Conservation (phyloP, 768 basidiomycete species). For the Pleurotus pulmonarius region DNA sequence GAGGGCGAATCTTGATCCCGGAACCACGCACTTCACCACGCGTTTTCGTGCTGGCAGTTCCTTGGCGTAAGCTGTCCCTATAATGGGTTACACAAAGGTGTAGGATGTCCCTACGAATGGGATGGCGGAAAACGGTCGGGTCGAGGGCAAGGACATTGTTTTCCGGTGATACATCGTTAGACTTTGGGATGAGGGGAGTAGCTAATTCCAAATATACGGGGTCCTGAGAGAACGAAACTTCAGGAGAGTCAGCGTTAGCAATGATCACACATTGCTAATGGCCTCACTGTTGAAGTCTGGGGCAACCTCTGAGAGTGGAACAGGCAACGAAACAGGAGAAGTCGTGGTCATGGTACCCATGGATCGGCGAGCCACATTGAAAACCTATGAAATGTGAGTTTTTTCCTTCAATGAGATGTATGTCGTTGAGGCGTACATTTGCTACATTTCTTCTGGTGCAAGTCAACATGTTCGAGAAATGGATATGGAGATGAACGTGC, state of each 20-base stretch:
- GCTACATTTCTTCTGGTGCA: neutral
- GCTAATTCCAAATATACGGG: slow-evolving; percentile 65
- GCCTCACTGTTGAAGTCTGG: neutral
- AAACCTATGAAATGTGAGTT: neutral
- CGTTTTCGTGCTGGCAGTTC: slow-evolving; percentile 88
- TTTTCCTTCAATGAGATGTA: neutral
- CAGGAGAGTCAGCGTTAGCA: slow-evolving; percentile 1
- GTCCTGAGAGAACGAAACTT: slow-evolving; percentile 34
- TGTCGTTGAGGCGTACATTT: neutral
- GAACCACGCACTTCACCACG: slow-evolving; percentile 89
- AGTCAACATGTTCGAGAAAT: neutral
- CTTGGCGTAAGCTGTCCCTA: slow-evolving; percentile 86
- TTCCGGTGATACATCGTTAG: slow-evolving; percentile 31
- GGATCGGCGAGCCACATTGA: neutral
- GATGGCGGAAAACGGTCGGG: slow-evolving; percentile 82
- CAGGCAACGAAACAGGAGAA: neutral
- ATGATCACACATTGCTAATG: neutral
- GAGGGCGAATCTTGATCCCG: slow-evolving; percentile 82
- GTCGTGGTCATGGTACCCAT: neutral
- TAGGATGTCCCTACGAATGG: slow-evolving; percentile 87
- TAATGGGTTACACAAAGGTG: slow-evolving; percentile 90
- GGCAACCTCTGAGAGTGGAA: neutral
- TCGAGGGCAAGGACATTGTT: slow-evolving; percentile 60
- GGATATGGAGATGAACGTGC: too few species aligned
- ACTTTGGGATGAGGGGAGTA: slow-evolving; percentile 44